Evolutionary conservation across 208 protist genomes (phyloP), one percentile per base, ranked within the genome.

Genomic region (Trypanosoma scelopori): DNA sequence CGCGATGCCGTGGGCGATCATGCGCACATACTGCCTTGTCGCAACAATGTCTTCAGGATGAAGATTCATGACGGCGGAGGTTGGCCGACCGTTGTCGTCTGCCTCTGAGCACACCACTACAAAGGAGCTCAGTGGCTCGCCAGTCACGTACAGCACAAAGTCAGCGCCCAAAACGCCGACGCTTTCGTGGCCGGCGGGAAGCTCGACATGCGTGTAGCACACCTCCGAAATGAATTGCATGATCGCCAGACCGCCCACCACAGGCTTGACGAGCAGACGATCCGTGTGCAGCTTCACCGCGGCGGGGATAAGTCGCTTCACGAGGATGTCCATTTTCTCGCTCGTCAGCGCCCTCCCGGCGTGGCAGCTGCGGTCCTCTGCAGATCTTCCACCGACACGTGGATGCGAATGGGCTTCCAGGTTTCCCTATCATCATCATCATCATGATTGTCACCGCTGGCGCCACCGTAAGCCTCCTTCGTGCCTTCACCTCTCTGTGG

Each of bases 401-500:
- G 7, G 55, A 85, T 65, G 76, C 79, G 82, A 37, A 89, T 77
- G 15, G 51, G 5, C 45, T 53, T 37, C 67, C 66, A 85, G n/a
- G n/a, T n/a, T n/a, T n/a, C n/a, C n/a, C n/a, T n/a, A n/a, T n/a
- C n/a, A n/a, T n/a, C n/a, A n/a, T n/a, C n/a, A n/a, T n/a, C n/a
- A n/a, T n/a, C n/a, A n/a, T n/a, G n/a, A n/a, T n/a, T n/a, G n/a
- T n/a, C n/a, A n/a, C n/a, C n/a, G n/a, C n/a, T n/a, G n/a, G n/a
- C n/a, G n/a, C n/a, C n/a, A n/a, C n/a, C n/a, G n/a, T n/a, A n/a
- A n/a, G n/a, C n/a, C n/a, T n/a, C n/a, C n/a, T n/a, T n/a, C n/a
- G n/a, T n/a, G n/a, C n/a, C n/a, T n/a, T n/a, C n/a, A n/a, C n/a
- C n/a, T n/a, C n/a, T n/a, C n/a, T n/a, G n/a, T n/a, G n/a, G n/a